Base-by-base conservation (phyloP, 805 yeast species). In the Kuraishia floccosa region DNA sequence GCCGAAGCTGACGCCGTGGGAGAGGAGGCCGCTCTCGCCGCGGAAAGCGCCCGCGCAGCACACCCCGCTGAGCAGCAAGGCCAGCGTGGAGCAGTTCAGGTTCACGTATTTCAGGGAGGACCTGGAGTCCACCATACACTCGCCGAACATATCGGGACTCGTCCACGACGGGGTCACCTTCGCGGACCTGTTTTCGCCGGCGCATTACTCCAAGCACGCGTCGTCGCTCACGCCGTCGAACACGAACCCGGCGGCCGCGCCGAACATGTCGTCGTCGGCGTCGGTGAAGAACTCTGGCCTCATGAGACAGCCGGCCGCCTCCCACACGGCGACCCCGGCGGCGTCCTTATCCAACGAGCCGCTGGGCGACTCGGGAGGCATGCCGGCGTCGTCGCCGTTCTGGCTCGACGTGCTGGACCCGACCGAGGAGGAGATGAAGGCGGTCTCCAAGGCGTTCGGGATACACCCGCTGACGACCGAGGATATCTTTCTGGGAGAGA, bases 391-490 rank as follows among this genome's bases (percentile, higher is more conserved):
- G 6, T 61, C 74, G 2, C 87, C 94, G 12, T 86, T 89, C 63
- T 89, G 98, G 98, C 63, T 89, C 8, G 97, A 89, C 52, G 81
- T 89, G 9, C 58, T 83, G 35, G 80, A 84, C 46, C 98, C 98
- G 8, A 82, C 94, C 0, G 97, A 91, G 47, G 96, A 86, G 42
- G 98, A 89, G 52, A 84, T 91, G 94, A 86, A 89, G 46, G 91
- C 80, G 0, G 44, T 89, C 10, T 73, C 93, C 17, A 85, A 85
- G 45, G 76, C 96, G 0, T 89, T 89, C 57, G 94, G 94, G 1
- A 84, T 89, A 34, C 98, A 89, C 54, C 98, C 98, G 0, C 67
- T 89, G 43, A 89, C 98, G 1, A 83, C 96, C 0, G 98, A 89
- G 50, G 98, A 89, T 56, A 87, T 89, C 29, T 80, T 82, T 37